phyloP scores from a whole-genome alignment of 257 asterid species.

The Salvia rosmarinus region DNA sequence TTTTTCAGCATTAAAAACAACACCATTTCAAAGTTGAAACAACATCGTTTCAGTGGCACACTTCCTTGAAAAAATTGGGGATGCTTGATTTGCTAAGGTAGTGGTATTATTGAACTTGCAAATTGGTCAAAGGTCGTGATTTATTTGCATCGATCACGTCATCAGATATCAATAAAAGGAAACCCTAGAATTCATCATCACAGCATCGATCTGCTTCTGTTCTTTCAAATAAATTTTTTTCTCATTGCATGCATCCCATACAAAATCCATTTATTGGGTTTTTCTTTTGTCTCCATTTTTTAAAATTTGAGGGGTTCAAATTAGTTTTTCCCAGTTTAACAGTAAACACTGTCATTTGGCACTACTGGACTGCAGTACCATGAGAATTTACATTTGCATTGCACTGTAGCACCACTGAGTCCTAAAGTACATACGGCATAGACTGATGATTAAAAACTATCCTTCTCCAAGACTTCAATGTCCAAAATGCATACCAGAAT shows the following conservation, averaged over 20 bases:
- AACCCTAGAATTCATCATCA: not conserved
- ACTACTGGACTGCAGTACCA: not conserved
- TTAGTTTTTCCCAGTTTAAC: not conserved
- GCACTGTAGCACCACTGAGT: not conserved
- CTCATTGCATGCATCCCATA: not conserved
- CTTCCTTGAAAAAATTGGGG: not conserved
- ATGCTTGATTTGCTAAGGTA: not conserved
- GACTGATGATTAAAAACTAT: not conserved
- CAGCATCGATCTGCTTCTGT: not conserved
- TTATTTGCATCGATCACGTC: not conserved
- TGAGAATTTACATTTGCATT: not conserved
- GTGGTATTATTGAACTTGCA: no score
- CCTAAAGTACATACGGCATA: not conserved
- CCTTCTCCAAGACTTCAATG: not conserved
- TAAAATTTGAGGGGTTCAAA: not conserved
- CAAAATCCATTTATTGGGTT: not conserved
- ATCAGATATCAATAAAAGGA: not conserved
- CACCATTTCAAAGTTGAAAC: not conserved
- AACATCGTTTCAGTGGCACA: not conserved
- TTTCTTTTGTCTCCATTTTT: no score
- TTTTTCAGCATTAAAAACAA: no score
- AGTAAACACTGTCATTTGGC: not conserved
- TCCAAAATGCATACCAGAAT: not conserved
- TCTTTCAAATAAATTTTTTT: not conserved
- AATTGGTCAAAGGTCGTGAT: not conserved